Conservation (phyloP, 2,329 filamentous ascomycete species). For the Neonectria faginata region DNA sequence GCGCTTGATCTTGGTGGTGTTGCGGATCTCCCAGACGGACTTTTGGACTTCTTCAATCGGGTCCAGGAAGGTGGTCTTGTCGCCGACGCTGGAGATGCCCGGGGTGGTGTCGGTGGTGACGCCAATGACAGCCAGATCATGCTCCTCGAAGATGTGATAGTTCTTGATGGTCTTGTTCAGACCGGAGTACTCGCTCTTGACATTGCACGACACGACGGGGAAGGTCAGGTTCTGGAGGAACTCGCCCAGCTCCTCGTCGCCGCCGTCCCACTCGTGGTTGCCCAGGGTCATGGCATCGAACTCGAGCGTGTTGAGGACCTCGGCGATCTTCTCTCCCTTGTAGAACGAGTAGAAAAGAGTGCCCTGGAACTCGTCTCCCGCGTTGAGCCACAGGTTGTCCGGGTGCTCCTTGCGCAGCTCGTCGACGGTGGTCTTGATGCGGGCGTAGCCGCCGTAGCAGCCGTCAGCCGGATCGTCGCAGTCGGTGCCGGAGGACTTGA, state of each 20-base stretch:
- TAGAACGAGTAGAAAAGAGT: constrained; percentile 77
- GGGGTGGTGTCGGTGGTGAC: constrained; percentile 71
- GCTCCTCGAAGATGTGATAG: constrained; percentile 72
- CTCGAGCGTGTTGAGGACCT: constrained; percentile 72
- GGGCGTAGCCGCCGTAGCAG: constrained; percentile 73
- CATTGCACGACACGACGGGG: constrained; percentile 72
- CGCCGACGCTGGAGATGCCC: constrained; percentile 68
- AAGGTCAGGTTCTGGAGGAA: constrained; percentile 74
- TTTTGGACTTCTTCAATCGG: constrained; percentile 69
- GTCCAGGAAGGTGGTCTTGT: constrained; percentile 69
- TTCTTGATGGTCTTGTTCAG: constrained; percentile 74
- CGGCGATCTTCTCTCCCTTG: constrained; percentile 74
- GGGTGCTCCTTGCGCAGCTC: constrained; percentile 66
- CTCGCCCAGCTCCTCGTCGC: constrained; percentile 70
- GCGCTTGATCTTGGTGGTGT: constrained; percentile 71
- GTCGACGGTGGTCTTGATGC: constrained; percentile 71
- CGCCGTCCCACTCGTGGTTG: constrained; percentile 75
- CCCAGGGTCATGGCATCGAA: constrained; percentile 76
- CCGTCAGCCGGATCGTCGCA: constrained; percentile 67
- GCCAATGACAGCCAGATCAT: constrained; percentile 72
- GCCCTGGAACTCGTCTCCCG: constrained; percentile 77
- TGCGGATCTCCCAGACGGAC: constrained; percentile 70
- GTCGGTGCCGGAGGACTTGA: constrained; percentile 70
- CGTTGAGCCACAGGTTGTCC: constrained; percentile 73
- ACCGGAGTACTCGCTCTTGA: constrained; percentile 68